phyloP scores from a whole-genome alignment of 352 stramenopile species.

The Saprolegnia parasitica region DNA sequence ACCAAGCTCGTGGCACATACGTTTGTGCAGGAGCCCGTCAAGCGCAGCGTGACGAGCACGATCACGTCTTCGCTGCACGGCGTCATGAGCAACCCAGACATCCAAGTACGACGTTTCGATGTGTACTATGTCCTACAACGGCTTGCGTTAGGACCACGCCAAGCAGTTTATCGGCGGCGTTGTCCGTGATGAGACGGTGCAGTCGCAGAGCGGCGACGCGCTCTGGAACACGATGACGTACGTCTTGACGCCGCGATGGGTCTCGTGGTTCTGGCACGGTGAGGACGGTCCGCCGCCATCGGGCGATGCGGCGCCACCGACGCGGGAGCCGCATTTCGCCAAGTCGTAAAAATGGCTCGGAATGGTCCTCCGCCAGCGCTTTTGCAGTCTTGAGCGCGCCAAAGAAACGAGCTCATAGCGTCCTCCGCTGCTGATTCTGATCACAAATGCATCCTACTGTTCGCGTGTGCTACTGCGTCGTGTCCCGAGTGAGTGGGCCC shows the following conservation, averaged over 20 bases:
- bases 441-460: too few relatives aligned
- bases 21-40: constrained; percentile 61
- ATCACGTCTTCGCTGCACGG: constrained; percentile 68
- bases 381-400: too few relatives aligned
- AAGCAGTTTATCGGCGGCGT: constrained; percentile 78
- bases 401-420: too few relatives aligned
- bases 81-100: constrained; percentile 62
- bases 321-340: neutral
- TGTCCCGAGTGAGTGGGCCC: too few relatives aligned
- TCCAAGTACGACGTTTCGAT: constrained; percentile 45
- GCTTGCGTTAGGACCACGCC: constrained; percentile 43
- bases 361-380: neutral
- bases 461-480: too few relatives aligned
- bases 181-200: constrained; percentile 77
- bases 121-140: neutral
- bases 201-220: constrained; percentile 67
- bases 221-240: constrained; percentile 81
- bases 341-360: neutral
- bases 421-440: too few relatives aligned
- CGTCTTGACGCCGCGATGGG: constrained; percentile 61
- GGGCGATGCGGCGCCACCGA: neutral
- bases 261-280: constrained; percentile 69
- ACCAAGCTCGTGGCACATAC: constrained; percentile 58
- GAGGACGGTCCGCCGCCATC: neutral
- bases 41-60: constrained; percentile 51